Percentiles rank a stretch among this genome's conserved stretches.
phyloP scores from a whole-genome alignment of 2,329 filamentous ascomycete genomes.

The Curvularia hawaiiensis region DNA sequence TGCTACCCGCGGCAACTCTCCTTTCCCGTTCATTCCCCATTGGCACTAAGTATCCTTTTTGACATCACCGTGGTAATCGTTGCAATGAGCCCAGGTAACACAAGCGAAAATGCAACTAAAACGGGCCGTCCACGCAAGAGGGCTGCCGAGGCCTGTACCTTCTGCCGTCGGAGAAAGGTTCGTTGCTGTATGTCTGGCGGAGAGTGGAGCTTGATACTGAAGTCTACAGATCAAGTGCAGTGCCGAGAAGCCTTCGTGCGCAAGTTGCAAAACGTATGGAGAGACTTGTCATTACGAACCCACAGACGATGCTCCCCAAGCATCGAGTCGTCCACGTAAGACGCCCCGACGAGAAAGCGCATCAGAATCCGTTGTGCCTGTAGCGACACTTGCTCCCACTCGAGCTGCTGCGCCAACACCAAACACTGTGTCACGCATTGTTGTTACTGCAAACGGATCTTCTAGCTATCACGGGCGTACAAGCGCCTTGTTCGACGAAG shows the following conservation, averaged over 20 bases:
- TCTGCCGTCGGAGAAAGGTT: constrained; percentile 49
- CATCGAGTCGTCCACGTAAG: constrained; percentile 24
- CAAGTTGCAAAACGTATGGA: constrained; percentile 54
- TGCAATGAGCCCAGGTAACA: constrained; percentile 2
- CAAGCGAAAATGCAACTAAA: constrained; percentile 10
- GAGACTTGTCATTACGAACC: constrained; percentile 53
- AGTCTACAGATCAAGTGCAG: constrained; percentile 55
- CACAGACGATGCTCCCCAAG: constrained; percentile 32
- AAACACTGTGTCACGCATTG: constrained; percentile 45
- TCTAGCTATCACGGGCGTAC: constrained; percentile 58
- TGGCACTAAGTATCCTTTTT: background rate
- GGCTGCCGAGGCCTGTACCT: constrained; percentile 44
- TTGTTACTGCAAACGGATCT: constrained; percentile 47
- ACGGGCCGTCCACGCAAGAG: constrained; percentile 27
- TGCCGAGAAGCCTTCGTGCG: constrained; percentile 52
- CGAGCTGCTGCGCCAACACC: constrained; percentile 18
- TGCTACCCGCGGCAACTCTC: background rate
- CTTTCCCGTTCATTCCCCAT: constrained; percentile 2
- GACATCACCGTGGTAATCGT: background rate
- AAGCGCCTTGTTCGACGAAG: constrained; percentile 56
- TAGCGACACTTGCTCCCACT: background rate
- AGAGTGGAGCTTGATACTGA: constrained; percentile 16
- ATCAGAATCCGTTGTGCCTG: constrained; percentile 1
- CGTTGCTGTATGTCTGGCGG: background rate
- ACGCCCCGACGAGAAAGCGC: constrained; percentile 17